A percentile compares a stretch with the other conserved stretches of the same genome.
These are phyloP conservation scores for Rubroboletus pulcherrimus DNA, from an alignment of 768 basidiomycete genomes.

Conservation along the genomic window DNA sequence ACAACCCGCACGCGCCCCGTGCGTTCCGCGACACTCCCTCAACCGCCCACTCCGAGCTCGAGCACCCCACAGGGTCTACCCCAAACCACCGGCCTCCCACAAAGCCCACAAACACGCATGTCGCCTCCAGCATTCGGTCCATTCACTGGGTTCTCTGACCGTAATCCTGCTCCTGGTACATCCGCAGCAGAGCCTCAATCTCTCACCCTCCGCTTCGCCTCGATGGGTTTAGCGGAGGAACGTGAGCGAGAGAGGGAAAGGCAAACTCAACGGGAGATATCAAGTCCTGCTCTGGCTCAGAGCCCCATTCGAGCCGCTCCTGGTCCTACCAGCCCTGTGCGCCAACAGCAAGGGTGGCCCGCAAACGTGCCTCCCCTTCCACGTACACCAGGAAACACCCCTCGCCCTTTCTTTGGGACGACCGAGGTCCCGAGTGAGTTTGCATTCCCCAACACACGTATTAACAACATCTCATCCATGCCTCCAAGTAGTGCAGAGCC, in stretches of 20 bases:
- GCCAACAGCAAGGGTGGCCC: slow-evolving; percentile 20
- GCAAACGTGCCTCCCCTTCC: slow-evolving; percentile 30
- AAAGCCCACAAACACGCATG: slow-evolving; percentile 4
- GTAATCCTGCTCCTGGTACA: background rate
- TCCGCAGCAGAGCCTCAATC: slow-evolving; percentile 20
- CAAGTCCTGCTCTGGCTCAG: slow-evolving; percentile 6
- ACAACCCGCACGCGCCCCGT: slow-evolving; percentile 2
- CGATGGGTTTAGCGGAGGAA: slow-evolving; percentile 24
- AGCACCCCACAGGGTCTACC: slow-evolving; percentile 1
- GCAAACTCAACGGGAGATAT: slow-evolving; percentile 7
- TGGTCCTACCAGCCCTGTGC: slow-evolving; percentile 13
- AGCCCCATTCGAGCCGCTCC: slow-evolving; percentile 9
- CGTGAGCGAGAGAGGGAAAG: slow-evolving; percentile 14
- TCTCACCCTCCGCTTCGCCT: slow-evolving; percentile 33
- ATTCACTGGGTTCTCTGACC: slow-evolving; percentile 7
- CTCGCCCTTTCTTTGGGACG: slow-evolving; percentile 13
- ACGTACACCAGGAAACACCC: slow-evolving; percentile 17
- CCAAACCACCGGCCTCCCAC: background rate
- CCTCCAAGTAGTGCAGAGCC: background rate
- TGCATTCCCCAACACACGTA: background rate
- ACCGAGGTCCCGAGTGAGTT: slow-evolving; percentile 15
- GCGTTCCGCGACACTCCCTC: slow-evolving; percentile 26
- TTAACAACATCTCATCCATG: slow-evolving; percentile 5
- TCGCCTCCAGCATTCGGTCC: slow-evolving; percentile 10
- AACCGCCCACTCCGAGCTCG: slow-evolving; percentile 9